phyloP scores from a whole-genome alignment of 2,329 filamentous ascomycete genomes.

The Penicillium olsonii region DNA sequence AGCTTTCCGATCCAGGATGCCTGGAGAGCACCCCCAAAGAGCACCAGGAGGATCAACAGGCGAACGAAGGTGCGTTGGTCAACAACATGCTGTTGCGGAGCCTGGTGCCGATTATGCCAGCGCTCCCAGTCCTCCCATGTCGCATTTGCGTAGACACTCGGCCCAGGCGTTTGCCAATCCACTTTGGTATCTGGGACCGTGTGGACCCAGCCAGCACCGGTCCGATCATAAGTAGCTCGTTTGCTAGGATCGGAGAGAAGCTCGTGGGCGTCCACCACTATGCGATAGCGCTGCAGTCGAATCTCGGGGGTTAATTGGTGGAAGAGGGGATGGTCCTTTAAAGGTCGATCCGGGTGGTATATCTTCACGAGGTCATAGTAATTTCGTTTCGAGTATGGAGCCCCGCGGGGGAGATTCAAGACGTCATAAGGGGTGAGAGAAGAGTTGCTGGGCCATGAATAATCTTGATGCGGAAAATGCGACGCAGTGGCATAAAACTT shows the following conservation, averaged over 20 bases:
- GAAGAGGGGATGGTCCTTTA: constrained; percentile 44
- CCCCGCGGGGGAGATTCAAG: constrained; percentile 62
- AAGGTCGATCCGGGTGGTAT: constrained; percentile 82
- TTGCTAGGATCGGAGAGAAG: constrained; percentile 81
- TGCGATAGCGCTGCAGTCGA: constrained; percentile 83
- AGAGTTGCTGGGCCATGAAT: constrained; percentile 47
- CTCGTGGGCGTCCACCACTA: constrained; percentile 83
- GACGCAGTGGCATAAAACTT: constrained; percentile 39
- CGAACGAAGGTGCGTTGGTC: constrained; percentile 77
- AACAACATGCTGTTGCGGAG: constrained; percentile 56
- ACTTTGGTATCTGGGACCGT: constrained; percentile 67
- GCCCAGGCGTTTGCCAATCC: constrained; percentile 64
- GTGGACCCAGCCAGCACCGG: constrained; percentile 76
- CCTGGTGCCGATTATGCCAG: constrained; percentile 64
- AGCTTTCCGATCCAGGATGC: constrained; percentile 67
- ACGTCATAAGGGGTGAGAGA: constrained; percentile 82
- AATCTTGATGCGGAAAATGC: constrained; percentile 30
- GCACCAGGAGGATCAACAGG: constrained; percentile 68
- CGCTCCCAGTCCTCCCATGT: constrained; percentile 98
- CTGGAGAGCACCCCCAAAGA: constrained; percentile 72
- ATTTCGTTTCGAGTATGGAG: constrained; percentile 75
- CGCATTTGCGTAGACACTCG: constrained; percentile 67
- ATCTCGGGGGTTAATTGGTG: constrained; percentile 58
- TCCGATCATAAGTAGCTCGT: constrained; percentile 77
- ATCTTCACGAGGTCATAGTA: constrained; percentile 94